Conservation (phyloP, 1,284 basidiomycete species). For the Moesziomyces antarcticus region DNA sequence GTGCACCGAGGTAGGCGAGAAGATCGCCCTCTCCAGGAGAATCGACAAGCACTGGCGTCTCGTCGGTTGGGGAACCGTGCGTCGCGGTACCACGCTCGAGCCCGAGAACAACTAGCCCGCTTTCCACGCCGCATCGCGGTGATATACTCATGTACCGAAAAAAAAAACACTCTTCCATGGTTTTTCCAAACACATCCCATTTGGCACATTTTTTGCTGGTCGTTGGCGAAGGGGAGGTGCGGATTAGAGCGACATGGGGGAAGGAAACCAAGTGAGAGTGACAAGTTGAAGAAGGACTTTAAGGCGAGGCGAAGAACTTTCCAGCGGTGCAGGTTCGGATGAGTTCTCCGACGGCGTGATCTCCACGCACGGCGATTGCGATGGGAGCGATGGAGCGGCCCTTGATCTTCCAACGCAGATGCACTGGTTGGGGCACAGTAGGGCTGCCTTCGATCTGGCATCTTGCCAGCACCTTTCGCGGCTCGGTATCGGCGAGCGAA, state of each 20-base stretch:
- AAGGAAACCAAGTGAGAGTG: background rate
- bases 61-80: constrained; percentile 70
- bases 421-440: constrained; percentile 66
- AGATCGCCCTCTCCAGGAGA: constrained; percentile 64
- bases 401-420: constrained; percentile 69
- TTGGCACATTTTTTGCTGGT: too few species aligned
- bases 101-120: constrained; percentile 47
- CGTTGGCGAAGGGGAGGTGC: too few species aligned
- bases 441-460: constrained; percentile 68
- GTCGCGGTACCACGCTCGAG: constrained; percentile 62
- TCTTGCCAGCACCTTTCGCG: constrained; percentile 71
- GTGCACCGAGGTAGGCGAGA: constrained; percentile 67
- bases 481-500: constrained; percentile 8
- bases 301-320: constrained; percentile 46
- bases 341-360: constrained; percentile 27
- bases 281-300: background rate
- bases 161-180: too few species aligned
- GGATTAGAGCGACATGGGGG: background rate
- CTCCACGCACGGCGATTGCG: constrained; percentile 58
- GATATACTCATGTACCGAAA: too few species aligned
- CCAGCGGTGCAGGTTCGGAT: constrained; percentile 35
- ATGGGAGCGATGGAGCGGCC: constrained; percentile 68
- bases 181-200: too few species aligned
- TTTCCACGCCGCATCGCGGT: background rate
- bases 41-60: constrained; percentile 90